Base-by-base conservation (phyloP, 441 rosid species). In the Gossypium davidsonii region DNA sequence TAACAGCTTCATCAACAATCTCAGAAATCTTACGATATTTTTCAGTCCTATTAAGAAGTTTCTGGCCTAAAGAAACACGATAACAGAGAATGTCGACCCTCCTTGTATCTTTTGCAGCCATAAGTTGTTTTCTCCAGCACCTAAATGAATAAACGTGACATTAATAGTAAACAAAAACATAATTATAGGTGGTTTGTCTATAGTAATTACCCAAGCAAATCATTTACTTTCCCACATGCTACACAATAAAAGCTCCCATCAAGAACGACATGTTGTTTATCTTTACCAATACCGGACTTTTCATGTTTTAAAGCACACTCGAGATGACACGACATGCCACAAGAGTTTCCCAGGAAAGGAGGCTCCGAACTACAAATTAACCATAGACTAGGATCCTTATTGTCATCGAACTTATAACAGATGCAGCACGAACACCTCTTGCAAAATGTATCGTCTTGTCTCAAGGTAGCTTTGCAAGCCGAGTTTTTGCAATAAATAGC, bases 341-440 rank as follows among this genome's bases (percentile, higher is more conserved):
- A 57, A 21, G 61, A 57, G 12, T 57, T 57, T 21, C 34, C 61
- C 6, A 1, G 61, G 61, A 57, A 57, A 23, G 61, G 61, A 57
- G 61, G 34, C 6, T 57, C 61, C 7, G 31, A 23, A 15, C 34
- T 57, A 79, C 99, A 96, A 70, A 23, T 57, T 57, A 93, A 77
- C 99, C 99, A 96, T 58, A 96, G 81, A 79, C 98, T 96, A 59
- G 97, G 97, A 80, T 93, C 99, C 83, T 96, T 96, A 68, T 90
- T 89, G 85, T 96, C 98, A 72, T 93, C 99, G 70, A 88, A 96
- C 75, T 79, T 85, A 20, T 68, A 82, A 75, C 99, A 96, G 28
- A 93, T 85, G 79, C 97, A 93, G 64, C 99, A 96, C 1, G 97
- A 91, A 79, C 99, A 96, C 79, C 98, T 85, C 81, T 84, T 93